Evolutionary conservation across 2,329 filamentous ascomycete genomes (phyloP).

Genomic region (Phyllosticta citribraziliensis): DNA sequence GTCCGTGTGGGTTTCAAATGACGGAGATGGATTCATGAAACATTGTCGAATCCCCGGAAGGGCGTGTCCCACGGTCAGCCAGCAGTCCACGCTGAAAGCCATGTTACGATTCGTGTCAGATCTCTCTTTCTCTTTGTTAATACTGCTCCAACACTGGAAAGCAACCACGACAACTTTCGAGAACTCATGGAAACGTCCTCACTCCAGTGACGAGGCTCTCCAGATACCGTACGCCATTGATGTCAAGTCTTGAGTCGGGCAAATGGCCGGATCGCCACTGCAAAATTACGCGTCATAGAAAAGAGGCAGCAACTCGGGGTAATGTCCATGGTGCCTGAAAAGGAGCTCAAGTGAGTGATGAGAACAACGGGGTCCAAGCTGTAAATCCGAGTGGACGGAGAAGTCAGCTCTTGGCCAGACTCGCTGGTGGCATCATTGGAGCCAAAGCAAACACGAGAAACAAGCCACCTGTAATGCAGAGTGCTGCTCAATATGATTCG

Average conservation of each 20-base stretch:
- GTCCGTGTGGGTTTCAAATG: not conserved
- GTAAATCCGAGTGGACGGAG: not conserved
- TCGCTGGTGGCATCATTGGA: not conserved
- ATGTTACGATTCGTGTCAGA: not conserved
- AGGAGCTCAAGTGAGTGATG: not conserved
- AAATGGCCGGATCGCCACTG: not conserved
- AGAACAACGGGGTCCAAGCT: not conserved
- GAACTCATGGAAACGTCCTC: not conserved
- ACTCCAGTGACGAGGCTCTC: not conserved
- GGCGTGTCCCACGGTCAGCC: not conserved
- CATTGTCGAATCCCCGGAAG: not conserved
- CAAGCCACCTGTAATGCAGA: not conserved
- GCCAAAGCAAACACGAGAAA: not conserved
- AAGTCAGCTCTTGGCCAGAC: not conserved
- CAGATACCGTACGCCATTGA: not conserved
- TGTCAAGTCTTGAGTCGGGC: not conserved
- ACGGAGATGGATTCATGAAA: not conserved
- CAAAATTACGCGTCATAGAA: not conserved
- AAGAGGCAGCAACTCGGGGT: not conserved
- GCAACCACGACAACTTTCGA: not conserved
- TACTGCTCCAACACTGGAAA: not conserved
- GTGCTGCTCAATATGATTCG: not conserved
- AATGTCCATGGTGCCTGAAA: not conserved
- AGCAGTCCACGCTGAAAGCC: not conserved
- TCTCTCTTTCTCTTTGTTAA: not conserved